Evolutionary conservation across 306 rosid species (phyloP).

Genomic region (Nissolia schottii): DNA sequence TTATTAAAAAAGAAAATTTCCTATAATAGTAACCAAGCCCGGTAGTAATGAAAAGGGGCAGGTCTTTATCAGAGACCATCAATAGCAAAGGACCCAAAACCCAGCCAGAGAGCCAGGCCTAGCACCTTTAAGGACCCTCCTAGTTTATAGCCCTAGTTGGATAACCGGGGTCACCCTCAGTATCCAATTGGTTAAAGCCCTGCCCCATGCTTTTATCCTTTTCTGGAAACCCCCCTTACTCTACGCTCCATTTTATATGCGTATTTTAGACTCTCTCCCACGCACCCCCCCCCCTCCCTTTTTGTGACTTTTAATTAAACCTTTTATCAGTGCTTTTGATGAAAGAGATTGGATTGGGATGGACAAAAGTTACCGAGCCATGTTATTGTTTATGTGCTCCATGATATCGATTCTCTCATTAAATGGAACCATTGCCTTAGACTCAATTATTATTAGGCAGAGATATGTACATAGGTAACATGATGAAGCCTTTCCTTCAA

Average conservation of each 20-base stretch:
- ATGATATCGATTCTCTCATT: background rate
- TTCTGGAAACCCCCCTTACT: constrained; percentile 7
- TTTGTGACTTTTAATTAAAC: background rate
- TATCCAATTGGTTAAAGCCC: constrained; percentile 27
- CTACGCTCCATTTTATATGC: constrained; percentile 32
- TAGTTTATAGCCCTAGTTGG: constrained; percentile 11
- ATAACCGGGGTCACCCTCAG: constrained; percentile 41
- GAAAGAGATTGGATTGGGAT: background rate
- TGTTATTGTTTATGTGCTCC: background rate
- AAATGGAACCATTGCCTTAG: background rate
- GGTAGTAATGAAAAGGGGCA: constrained; percentile 26
- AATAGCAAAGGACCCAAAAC: constrained; percentile 26
- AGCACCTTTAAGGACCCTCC: constrained; percentile 12
- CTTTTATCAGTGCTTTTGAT: background rate
- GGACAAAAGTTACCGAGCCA: background rate
- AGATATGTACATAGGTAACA: background rate
- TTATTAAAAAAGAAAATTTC: no score
- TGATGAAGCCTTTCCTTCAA: constrained; percentile 13
- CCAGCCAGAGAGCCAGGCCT: constrained; percentile 12
- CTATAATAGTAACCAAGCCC: constrained; percentile 1
- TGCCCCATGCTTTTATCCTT: constrained; percentile 28
- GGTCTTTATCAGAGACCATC: constrained; percentile 30
- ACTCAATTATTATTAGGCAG: constrained; percentile 15
- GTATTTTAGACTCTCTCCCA: background rate
- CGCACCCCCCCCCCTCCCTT: background rate